Evolutionary conservation across 2,329 filamentous ascomycete species (phyloP).

Genomic region (Beauveria scarabaeidicola): DNA sequence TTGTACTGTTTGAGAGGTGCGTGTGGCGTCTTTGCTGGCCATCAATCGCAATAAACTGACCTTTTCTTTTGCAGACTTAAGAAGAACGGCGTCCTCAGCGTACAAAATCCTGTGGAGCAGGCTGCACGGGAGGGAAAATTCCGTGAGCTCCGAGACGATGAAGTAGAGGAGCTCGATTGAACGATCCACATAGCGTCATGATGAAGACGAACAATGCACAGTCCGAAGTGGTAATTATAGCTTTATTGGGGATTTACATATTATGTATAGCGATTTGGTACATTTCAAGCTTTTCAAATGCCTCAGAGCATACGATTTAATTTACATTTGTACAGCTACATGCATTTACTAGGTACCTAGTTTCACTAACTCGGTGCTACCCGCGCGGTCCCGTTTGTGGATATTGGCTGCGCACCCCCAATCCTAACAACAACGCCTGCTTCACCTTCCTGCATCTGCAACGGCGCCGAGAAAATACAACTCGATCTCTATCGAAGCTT

Average conservation of each 20-base stretch:
- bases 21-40: constrained; percentile 11
- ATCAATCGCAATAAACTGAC: not conserved
- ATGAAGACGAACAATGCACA: not conserved
- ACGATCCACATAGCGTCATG: not conserved
- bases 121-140: constrained; percentile 63
- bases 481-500: not conserved
- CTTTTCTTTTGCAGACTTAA: constrained; percentile 41
- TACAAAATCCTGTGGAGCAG: constrained; percentile 69
- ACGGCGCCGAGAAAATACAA: not conserved
- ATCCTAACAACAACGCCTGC: too few species aligned
- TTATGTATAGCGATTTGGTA: not conserved
- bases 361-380: not conserved
- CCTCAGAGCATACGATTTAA: not conserved
- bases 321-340: not conserved
- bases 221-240: not conserved
- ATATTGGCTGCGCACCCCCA: not conserved
- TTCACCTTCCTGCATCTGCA: not conserved
- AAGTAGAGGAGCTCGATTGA: constrained; percentile 33
- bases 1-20: constrained; percentile 82
- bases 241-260: not conserved
- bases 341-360: not conserved
- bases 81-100: constrained; percentile 65
- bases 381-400: not conserved
- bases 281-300: not conserved
- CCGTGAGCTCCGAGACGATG: constrained; percentile 55